Percentiles rank a stretch among this genome's conserved stretches.
Conservation (phyloP, 257 asterid species). For the Echites panduratus region DNA sequence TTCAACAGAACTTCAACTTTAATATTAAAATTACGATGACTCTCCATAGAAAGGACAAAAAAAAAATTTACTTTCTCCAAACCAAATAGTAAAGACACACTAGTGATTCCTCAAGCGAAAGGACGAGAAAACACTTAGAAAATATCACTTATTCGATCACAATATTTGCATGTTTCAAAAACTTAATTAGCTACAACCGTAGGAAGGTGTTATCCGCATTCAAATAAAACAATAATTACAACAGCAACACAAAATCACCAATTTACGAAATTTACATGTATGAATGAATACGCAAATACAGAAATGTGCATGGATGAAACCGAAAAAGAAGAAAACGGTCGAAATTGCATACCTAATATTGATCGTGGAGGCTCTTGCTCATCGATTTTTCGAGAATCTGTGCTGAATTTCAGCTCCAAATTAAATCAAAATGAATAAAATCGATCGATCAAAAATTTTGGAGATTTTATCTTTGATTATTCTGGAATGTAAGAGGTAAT, state of each 20-base stretch:
- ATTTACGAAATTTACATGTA: neutral
- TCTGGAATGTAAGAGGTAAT: neutral
- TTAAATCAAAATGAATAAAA: neutral
- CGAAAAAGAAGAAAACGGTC: neutral
- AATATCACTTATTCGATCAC: neutral
- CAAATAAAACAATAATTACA: neutral
- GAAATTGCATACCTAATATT: neutral
- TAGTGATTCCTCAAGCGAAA: neutral
- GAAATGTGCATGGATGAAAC: neutral
- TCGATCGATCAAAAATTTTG: too few species aligned
- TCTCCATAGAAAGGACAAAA: neutral
- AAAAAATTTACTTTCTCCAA: neutral
- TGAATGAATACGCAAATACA: neutral
- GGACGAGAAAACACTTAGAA: neutral
- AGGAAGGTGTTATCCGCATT: neutral
- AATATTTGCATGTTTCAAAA: neutral
- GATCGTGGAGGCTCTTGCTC: neutral
- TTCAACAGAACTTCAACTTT: neutral
- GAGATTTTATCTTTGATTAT: neutral
- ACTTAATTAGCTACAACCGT: neutral
- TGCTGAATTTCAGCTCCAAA: conserved; percentile 7
- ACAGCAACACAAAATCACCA: neutral
- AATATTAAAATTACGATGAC: neutral
- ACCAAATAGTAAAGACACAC: neutral
- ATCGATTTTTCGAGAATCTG: neutral